Evolutionary conservation across 2,329 filamentous ascomycete species (phyloP), one percentile per base, ranked within the genome.

Genomic region (Monilinia laxa): DNA sequence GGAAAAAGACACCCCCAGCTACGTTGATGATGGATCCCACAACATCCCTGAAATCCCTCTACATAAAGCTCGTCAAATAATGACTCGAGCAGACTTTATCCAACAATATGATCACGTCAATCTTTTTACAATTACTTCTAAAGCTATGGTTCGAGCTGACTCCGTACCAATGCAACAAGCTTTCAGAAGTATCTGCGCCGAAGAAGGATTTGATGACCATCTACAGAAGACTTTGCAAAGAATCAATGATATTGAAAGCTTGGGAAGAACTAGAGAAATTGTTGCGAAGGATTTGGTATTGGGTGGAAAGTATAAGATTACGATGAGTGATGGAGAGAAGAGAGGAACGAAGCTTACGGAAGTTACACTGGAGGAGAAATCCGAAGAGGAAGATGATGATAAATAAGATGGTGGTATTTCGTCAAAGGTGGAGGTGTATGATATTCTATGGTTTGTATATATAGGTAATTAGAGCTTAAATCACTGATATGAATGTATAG

Each of bases 61-160:
- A 65, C 92, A 96, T 76, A 85, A 90, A 71, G 92, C 93, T 0
- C 90, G 94, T 70, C 85, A 97, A 78, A 90, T 97, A 76, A 97
- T 97, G 94, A 98, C 95, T 18, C 85, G 95, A 64, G 90, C 92
- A 68, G 95, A 99, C 78, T 99, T 98, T 77, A 93, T 98, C 74
- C 88, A 95, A 71, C 84, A 88, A 68, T 93, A 98, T 76, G 95
- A 99, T 79, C 91, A 95, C 70, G 86, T 95, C 68, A 98, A 98
- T 76, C 86, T 99, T 68, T 97, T 98, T 79, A 95, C 91, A 70
- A 98, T 99, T 74, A 94, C 96, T 68, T 92, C 89, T 67, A 84
- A 85, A 52, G 92, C 93, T 20, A 90, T 90, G 77, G 95, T 99
- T 10, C 88, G 95, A 57, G 95, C 95, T 1, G 94, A 96, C 77